Percentiles rank a stretch among this genome's conserved stretches.
These are phyloP conservation scores for Colletotrichum shisoi DNA, from an alignment of 2,329 filamentous ascomycete genomes.

Conservation along the genomic window DNA sequence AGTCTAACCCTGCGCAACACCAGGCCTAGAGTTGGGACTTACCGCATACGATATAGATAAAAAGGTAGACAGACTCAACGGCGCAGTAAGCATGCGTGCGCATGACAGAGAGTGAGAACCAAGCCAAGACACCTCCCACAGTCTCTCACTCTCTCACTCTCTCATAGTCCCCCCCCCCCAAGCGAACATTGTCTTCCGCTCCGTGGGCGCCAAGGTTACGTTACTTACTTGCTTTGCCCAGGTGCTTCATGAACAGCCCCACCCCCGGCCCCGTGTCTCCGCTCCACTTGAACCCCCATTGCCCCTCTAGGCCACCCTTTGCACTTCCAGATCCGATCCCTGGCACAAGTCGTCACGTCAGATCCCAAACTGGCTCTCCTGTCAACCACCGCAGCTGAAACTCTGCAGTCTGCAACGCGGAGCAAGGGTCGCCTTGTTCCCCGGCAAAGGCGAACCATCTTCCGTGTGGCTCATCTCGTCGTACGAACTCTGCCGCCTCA, in stretches of 20 bases:
- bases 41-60: too few species aligned
- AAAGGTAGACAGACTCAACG: background rate
- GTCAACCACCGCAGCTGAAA: slow-evolving; percentile 35
- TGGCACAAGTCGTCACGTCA: slow-evolving; percentile 27
- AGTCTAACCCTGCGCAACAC: too few species aligned
- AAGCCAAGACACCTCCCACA: background rate
- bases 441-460: slow-evolving; percentile 6
- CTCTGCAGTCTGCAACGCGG: slow-evolving; percentile 24
- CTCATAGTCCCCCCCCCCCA: too few species aligned
- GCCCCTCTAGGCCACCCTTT: background rate
- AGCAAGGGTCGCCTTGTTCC: slow-evolving; percentile 13
- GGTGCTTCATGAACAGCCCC: background rate
- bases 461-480: slow-evolving; percentile 13
- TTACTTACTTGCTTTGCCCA: background rate
- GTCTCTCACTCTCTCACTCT: background rate
- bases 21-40: too few species aligned
- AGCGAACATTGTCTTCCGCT: background rate
- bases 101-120: background rate
- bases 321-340: slow-evolving; percentile 9
- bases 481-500: background rate
- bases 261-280: background rate
- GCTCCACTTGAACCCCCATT: slow-evolving; percentile 7
- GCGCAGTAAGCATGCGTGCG: background rate
- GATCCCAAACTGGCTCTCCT: slow-evolving; percentile 34
- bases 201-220: too few species aligned